These are phyloP conservation scores for Marasmius fiardii DNA, from an alignment of 1,284 basidiomycete genomes.

Conservation along the genomic window DNA sequence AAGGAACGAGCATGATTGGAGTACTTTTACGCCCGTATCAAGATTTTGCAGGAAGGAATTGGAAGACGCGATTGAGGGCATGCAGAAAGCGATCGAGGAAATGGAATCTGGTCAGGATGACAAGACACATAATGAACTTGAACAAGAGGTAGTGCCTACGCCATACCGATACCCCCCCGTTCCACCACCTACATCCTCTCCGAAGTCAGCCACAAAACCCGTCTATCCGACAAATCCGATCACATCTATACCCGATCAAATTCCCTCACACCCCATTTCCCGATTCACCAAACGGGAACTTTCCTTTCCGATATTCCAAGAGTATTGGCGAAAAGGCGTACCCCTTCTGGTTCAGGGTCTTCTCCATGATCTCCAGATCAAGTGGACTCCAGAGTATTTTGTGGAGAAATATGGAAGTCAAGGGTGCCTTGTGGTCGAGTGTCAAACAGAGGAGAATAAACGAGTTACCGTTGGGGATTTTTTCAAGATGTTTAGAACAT, in stretches of 20 bases:
- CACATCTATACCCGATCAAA: constrained; percentile 12
- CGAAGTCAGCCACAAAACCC: not conserved
- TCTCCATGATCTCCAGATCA: constrained; percentile 54
- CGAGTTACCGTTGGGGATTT: constrained; percentile 73
- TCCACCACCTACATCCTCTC: not conserved
- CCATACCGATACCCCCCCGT: constrained; percentile 2
- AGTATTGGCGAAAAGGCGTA: constrained; percentile 69
- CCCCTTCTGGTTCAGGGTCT: constrained; percentile 76
- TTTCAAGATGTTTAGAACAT: constrained; percentile 73
- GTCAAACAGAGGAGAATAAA: constrained; percentile 66
- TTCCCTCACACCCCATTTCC: constrained; percentile 43
- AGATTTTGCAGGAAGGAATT: constrained; percentile 71
- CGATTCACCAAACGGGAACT: constrained; percentile 51
- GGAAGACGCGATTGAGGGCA: constrained; percentile 58
- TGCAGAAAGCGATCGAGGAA: constrained; percentile 51
- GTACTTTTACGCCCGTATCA: constrained; percentile 78
- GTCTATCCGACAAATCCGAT: not conserved
- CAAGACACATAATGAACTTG: constrained; percentile 12
- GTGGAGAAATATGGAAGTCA: constrained; percentile 65
- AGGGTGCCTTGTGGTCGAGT: constrained; percentile 75
- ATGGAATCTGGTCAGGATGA: constrained; percentile 24
- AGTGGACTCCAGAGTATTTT: constrained; percentile 86
- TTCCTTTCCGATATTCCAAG: constrained; percentile 59
- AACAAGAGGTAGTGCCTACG: constrained; percentile 15
- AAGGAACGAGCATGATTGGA: constrained; percentile 61